Evolutionary conservation across 225 moss, liverwort and hornwort species (phyloP), one percentile per base, ranked within the genome.

Genomic region (Straminergon stramineum): DNA sequence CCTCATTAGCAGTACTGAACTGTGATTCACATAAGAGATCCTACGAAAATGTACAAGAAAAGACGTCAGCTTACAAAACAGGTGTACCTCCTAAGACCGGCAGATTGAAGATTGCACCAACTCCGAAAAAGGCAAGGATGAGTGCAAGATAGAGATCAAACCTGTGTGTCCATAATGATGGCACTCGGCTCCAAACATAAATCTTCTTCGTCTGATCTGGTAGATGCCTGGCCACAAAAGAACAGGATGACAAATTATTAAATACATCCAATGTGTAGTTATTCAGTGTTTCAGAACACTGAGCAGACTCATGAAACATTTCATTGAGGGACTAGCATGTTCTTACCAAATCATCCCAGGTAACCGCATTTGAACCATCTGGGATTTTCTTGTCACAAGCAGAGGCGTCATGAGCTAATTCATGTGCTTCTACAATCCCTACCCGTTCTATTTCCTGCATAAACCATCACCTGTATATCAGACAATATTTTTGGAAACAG

Each of bases 21-120:
- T 93, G 92, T 82, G 95, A 95, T 78, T 90, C 68, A 76, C 92
- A 92, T 24, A 95, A 74, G 31, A 91, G 93, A 64, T 93, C 93
- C 95, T 93, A 86, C 63, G 58, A 89, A 89, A 45, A 73, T n/a
- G n/a, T 60, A 79, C 77, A 66, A 52, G 60, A 60, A 75, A 87
- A 55, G 32, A 52, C 37, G 64, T 91, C 57, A 91, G 77, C 13
- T 62, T 76, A 57, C 76, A 82, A 78, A 80, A 65, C 60, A 75
- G 85, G 35, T 78, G 45, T 80, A 81, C 27, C 55, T 68, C 80
- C 67, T 17, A 48, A 75, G 63, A 90, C 84, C 45, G 75, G 84
- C 81, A 83, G 56, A 87, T 76, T 84, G 61, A 67, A 67, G 31
- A 21, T 86, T 86, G 75, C 57, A 84, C 84, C 37, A 78, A 67